Conservation (phyloP, 345 rosid species). For the Passiflora organensis region DNA sequence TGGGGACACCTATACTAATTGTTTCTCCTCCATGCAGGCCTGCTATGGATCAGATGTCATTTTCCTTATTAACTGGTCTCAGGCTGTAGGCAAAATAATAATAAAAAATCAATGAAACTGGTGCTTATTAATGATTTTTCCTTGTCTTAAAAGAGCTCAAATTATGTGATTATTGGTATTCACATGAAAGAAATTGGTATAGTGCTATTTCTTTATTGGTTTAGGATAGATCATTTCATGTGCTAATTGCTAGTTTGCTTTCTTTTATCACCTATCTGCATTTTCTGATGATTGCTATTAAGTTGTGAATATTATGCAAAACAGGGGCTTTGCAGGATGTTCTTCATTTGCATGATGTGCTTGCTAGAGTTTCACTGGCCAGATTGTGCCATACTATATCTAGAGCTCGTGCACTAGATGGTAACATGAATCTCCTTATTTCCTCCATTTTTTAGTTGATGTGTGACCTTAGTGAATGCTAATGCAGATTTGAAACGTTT, state of each 20-base stretch:
- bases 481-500: constrained; percentile 25
- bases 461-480: constrained; percentile 13
- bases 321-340: constrained; percentile 98
- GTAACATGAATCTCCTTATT: constrained; percentile 34
- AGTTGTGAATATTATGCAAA: constrained; percentile 19
- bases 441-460: constrained; percentile 1
- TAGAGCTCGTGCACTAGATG: constrained; percentile 94
- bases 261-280: neutral
- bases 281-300: constrained; percentile 5
- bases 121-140: too few species aligned
- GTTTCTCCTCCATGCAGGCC: too few species aligned
- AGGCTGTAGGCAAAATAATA: too few species aligned
- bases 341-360: constrained; percentile 98
- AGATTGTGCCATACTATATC: constrained; percentile 84
- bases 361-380: constrained; percentile 94
- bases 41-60: too few species aligned
- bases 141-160: too few species aligned
- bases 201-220: too few species aligned
- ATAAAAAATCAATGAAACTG: too few species aligned
- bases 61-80: too few species aligned
- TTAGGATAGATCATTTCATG: neutral
- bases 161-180: too few species aligned
- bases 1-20: too few species aligned
- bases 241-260: neutral
- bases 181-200: too few species aligned